Evolutionary conservation across 805 yeast genomes (phyloP), one percentile per base, ranked within the genome.

Genomic region (Saccharomycopsis microspora): DNA sequence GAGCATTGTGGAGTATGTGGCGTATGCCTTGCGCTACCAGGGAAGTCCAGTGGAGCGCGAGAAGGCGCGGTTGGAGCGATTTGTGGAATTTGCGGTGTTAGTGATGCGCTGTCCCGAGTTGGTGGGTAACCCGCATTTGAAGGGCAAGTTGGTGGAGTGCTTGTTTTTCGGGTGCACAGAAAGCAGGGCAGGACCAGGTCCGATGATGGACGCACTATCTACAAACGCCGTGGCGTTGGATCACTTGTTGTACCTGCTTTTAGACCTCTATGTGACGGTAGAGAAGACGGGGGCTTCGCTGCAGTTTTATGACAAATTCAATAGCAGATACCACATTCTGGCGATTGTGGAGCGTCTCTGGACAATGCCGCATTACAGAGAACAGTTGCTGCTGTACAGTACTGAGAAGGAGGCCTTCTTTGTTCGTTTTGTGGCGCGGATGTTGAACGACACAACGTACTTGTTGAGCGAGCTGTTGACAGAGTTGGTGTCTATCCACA

Each of bases 231-330:
- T 82, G 28, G 82, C 87, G 2, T 65, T 68, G 32, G 69, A 79
- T 37, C 78, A 88, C 60, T 61, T 93, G 53, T 68, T 93, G 49
- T 88, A 85, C 58, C 84, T 96, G 0, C 70, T 93, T 48, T 72
- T 93, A 64, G 94, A 87, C 57, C 84, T 88, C 53, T 93, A 90
- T 62, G 95, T 93, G 35, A 86, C 85, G 72, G 89, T 90, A 44
- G 99, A 93, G 62, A 88, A 85, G 58, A 93, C 98, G 0, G 98
- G 98, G 6, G 83, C 96, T 1, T 81, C 90, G 5, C 80, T 94
- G 0, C 97, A 93, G 64, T 93, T 90, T 60, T 90, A 90, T 63
- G 99, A 93, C 63, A 93, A 93, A 65, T 93, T 93, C 67, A 89
- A 87, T 62, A 77, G 86, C 41, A 75, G 98, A 62, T 90, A 80